These are phyloP conservation scores for Hyaloscypha finlandica DNA, from an alignment of 495 filamentous ascomycete species.

Conservation along the genomic window DNA sequence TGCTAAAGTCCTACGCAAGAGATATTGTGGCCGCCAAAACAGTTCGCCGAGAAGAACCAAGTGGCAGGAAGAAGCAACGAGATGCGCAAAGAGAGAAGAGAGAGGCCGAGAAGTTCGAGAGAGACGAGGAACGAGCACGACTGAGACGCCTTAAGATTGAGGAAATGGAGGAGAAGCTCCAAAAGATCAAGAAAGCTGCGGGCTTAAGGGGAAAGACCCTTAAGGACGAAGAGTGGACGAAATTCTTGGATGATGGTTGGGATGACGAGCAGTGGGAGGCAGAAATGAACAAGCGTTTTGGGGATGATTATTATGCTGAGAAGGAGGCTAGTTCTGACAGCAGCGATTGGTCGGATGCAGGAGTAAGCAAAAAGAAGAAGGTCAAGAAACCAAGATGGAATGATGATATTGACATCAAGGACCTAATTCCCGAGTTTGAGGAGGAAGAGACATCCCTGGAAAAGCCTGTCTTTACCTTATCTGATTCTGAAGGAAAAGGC, in stretches of 20 bases:
- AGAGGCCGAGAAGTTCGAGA: conserved; percentile 73
- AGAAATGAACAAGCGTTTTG: conserved; percentile 85
- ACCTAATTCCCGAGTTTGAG: conserved; percentile 85
- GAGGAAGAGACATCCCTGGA: conserved; percentile 49
- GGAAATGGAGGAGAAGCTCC: conserved; percentile 79
- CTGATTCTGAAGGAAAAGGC: conserved; percentile 45
- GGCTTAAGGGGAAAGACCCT: conserved; percentile 70
- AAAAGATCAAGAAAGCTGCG: conserved; percentile 82
- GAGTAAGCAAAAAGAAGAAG: conserved; percentile 55
- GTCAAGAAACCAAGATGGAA: conserved; percentile 94
- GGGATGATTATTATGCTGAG: conserved; percentile 83
- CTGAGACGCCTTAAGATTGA: conserved; percentile 85
- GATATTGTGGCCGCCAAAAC: conserved; percentile 77
- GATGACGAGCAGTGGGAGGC: conserved; percentile 84
- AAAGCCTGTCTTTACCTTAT: conserved; percentile 55
- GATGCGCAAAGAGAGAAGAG: conserved; percentile 75
- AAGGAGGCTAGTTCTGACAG: conserved; percentile 47
- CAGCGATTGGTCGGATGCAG: conserved; percentile 39
- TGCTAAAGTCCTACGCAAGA: conserved; percentile 82
- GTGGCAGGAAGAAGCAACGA: conserved; percentile 69
- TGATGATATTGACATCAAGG: conserved; percentile 94
- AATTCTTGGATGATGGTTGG: conserved; percentile 82
- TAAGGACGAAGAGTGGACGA: conserved; percentile 75
- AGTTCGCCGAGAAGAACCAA: conserved; percentile 80
- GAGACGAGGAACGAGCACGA: conserved; percentile 79